phyloP scores from a whole-genome alignment of 1,284 basidiomycete genomes.

The Wolfiporia cocos region DNA sequence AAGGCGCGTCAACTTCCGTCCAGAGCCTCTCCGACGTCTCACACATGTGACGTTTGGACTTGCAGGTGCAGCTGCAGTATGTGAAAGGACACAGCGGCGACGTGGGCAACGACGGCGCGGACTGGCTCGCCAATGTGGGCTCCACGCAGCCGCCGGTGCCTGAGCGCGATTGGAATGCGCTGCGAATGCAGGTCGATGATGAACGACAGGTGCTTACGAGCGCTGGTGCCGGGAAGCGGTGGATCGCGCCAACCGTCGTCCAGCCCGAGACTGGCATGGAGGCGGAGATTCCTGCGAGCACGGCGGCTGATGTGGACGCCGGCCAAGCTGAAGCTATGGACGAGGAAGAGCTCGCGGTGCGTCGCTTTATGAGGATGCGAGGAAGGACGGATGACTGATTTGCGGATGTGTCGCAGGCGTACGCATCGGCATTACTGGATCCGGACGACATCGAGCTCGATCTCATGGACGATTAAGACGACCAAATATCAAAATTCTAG shows the following conservation, averaged over 20 bases:
- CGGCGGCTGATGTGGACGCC: background rate
- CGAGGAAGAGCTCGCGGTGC: conserved; percentile 1
- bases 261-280: background rate
- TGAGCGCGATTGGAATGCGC: conserved; percentile 53
- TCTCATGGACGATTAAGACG: background rate
- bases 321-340: no score
- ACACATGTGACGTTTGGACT: background rate
- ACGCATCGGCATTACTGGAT: background rate
- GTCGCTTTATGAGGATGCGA: background rate
- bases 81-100: conserved; percentile 71
- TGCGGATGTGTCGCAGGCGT: background rate
- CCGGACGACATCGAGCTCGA: background rate
- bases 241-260: background rate
- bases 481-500: no score
- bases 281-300: background rate
- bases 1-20: conserved; percentile 13
- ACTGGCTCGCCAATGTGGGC: conserved; percentile 59
- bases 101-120: conserved; percentile 76
- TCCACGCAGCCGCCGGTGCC: conserved; percentile 27
- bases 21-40: background rate
- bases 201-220: background rate
- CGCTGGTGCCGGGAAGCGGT: no score
- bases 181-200: conserved; percentile 1
- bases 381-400: background rate
- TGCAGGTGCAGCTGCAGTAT: conserved; percentile 46